Percentiles rank a stretch among this genome's conserved stretches.
These are phyloP conservation scores for Fusarium odoratissimum DNA, from an alignment of 2,329 filamentous ascomycete species.

Conservation along the genomic window DNA sequence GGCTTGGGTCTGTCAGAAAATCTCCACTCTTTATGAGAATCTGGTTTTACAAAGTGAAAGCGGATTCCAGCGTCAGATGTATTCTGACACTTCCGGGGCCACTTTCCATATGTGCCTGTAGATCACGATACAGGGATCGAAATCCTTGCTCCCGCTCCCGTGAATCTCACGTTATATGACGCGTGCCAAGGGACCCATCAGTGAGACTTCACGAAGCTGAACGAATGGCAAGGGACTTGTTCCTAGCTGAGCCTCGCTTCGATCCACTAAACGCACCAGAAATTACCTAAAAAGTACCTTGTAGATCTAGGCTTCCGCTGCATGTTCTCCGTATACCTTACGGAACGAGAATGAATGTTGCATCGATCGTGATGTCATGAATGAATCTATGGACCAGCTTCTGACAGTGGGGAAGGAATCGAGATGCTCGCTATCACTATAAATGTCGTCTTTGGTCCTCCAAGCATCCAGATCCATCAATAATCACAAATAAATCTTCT, in stretches of 20 bases:
- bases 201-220: neutral
- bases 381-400: rapidly evolving
- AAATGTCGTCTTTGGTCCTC: rapidly evolving
- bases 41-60: neutral
- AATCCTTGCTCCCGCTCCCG: neutral
- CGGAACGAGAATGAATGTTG: neutral
- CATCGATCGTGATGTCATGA: neutral
- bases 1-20: neutral
- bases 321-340: neutral
- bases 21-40: too few species aligned
- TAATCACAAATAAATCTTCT: too few species aligned
- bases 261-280: neutral
- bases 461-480: rapidly evolving
- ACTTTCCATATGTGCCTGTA: too few species aligned
- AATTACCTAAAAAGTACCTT: neutral
- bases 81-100: rapidly evolving
- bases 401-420: rapidly evolving
- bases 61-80: neutral
- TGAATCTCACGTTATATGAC: neutral
- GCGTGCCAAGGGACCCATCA: neutral
- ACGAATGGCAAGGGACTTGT: neutral
- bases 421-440: rapidly evolving
- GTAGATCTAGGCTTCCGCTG: neutral
- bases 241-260: neutral
- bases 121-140: neutral